phyloP scores from a whole-genome alignment of 352 stramenopile species.

The Paralagenidium karlingii region DNA sequence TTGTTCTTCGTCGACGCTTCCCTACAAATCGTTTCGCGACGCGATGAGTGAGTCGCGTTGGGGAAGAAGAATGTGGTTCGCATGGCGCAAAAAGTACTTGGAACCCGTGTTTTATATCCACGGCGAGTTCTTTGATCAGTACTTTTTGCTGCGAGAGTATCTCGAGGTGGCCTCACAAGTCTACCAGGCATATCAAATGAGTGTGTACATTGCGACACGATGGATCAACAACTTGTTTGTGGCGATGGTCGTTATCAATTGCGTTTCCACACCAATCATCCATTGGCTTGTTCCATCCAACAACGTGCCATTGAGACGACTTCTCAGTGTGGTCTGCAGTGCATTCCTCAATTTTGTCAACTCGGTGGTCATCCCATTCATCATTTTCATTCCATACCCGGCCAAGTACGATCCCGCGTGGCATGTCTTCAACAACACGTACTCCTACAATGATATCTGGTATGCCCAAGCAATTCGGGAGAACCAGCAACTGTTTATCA shows the following conservation, averaged over 20 bases:
- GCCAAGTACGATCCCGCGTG: constrained; percentile 12
- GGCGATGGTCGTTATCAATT: constrained; percentile 9
- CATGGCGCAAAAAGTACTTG: too few relatives aligned
- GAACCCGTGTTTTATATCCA: constrained; percentile 7
- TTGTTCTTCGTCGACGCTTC: too few relatives aligned
- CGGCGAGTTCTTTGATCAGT: constrained; percentile 9
- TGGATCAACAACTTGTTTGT: constrained; percentile 8
- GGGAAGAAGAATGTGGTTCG: too few relatives aligned
- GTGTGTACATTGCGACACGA: constrained; percentile 6
- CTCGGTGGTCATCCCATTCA: constrained; percentile 14
- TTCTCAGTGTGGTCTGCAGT: too few relatives aligned
- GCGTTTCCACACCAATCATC: constrained; percentile 5
- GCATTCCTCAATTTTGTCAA: constrained; percentile 11
- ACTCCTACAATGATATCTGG: constrained; percentile 25
- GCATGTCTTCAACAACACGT: constrained; percentile 14
- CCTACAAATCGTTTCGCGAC: too few relatives aligned
- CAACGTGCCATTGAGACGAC: too few relatives aligned
- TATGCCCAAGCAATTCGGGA: constrained; percentile 32
- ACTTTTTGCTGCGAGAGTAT: constrained; percentile 8
- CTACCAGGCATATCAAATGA: constrained; percentile 8
- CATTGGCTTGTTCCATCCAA: too few relatives aligned
- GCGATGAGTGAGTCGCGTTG: too few relatives aligned
- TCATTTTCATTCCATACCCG: constrained; percentile 23
- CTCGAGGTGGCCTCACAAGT: constrained; percentile 10
- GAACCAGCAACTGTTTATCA: constrained; percentile 21